These are phyloP conservation scores for Podospora pseudocomata DNA, from an alignment of 495 filamentous ascomycete genomes.

Conservation along the genomic window DNA sequence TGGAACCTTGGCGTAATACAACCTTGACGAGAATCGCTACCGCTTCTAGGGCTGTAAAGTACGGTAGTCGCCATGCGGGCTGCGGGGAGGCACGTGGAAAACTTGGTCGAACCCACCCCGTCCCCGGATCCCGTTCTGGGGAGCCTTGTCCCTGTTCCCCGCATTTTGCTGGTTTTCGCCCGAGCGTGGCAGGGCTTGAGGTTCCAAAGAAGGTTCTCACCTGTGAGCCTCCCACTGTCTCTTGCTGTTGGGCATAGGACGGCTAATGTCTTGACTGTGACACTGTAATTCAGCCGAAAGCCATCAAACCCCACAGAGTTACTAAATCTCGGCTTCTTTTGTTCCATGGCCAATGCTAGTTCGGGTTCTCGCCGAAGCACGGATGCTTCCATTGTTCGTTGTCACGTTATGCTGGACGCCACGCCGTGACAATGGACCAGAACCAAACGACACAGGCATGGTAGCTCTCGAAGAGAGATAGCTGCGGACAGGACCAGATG, in stretches of 20 bases:
- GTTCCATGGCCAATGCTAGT: background rate
- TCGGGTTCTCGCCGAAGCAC: background rate
- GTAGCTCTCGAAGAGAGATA: background rate
- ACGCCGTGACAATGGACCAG: background rate
- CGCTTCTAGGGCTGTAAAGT: background rate
- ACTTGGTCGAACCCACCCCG: slow-evolving; percentile 6
- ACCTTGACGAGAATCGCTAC: slow-evolving; percentile 14
- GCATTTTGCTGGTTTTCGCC: background rate
- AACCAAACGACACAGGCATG: background rate
- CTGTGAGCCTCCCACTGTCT: background rate
- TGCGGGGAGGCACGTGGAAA: slow-evolving; percentile 14
- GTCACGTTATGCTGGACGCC: background rate
- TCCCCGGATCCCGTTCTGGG: slow-evolving; percentile 8
- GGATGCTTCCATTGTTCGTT: background rate
- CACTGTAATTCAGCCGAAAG: slow-evolving; percentile 13
- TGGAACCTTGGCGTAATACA: slow-evolving; percentile 7
- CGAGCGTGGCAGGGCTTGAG: background rate
- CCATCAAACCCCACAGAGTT: background rate
- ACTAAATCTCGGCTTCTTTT: background rate
- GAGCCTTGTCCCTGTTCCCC: slow-evolving; percentile 11
- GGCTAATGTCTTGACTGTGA: slow-evolving; percentile 10
- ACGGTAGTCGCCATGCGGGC: slow-evolving; percentile 11
- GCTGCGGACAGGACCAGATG: background rate
- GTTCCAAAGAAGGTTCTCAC: slow-evolving; percentile 3
- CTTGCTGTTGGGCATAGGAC: background rate